phyloP scores from a whole-genome alignment of 192 early-diverging fungal species.

The Piromyces finnis region DNA sequence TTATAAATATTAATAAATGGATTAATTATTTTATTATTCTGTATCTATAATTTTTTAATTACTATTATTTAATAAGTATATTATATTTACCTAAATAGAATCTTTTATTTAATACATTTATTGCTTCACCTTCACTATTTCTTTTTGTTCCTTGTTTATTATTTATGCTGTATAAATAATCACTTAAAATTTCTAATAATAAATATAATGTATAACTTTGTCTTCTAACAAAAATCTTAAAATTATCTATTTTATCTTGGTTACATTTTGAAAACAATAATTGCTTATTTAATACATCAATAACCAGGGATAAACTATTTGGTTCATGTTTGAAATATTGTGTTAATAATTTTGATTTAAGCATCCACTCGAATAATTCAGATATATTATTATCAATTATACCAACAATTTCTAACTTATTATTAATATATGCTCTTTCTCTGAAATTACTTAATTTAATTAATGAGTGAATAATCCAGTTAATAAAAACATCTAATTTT shows the following conservation, averaged over 20 bases:
- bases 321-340: background rate
- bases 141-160: background rate
- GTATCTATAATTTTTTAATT: too few relatives aligned
- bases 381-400: background rate
- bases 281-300: background rate
- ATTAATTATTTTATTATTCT: too few relatives aligned
- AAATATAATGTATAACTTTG: background rate
- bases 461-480: background rate
- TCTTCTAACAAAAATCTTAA: background rate
- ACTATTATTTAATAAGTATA: too few relatives aligned
- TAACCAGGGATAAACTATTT: background rate
- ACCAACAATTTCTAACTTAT: background rate
- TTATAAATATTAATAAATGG: background rate
- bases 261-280: background rate
- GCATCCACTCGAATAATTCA: background rate
- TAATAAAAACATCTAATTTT: background rate
- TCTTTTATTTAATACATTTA: background rate
- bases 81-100: background rate
- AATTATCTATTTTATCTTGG: background rate
- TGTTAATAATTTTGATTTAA: background rate
- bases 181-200: background rate
- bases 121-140: background rate
- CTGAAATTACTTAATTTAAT: background rate
- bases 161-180: background rate
- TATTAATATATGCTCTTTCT: background rate